Evolutionary conservation across 768 basidiomycete genomes (phyloP).

Genomic region (Clitopilus passeckerianus): DNA sequence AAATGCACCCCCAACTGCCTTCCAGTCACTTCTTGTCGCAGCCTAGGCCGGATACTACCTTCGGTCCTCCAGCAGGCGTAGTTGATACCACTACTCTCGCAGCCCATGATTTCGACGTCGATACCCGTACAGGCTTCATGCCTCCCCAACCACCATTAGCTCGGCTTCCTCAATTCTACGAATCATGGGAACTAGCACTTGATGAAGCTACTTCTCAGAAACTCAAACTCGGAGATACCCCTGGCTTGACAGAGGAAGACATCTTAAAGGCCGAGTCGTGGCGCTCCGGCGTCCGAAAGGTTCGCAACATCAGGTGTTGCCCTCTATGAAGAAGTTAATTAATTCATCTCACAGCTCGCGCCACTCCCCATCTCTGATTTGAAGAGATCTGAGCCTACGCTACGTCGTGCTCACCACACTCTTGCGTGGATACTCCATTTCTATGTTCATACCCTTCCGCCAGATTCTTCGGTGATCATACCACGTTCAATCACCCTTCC

Average conservation of each 20-base stretch:
- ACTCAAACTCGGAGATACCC: constrained; percentile 53
- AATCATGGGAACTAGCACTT: constrained; percentile 58
- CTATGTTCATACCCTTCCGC: constrained; percentile 68
- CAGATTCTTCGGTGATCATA: constrained; percentile 49
- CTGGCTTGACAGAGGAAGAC: constrained; percentile 27
- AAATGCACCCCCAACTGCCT: not conserved
- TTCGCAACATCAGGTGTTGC: constrained; percentile 17
- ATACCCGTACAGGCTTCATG: constrained; percentile 89
- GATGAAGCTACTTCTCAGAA: constrained; percentile 36
- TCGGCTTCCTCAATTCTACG: constrained; percentile 52
- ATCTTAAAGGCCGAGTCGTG: constrained; percentile 35
- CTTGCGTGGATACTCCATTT: constrained; percentile 76
- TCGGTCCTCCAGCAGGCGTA: constrained; percentile 19
- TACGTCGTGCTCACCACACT: constrained; percentile 75
- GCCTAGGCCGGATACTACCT: constrained; percentile 21
- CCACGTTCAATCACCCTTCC: constrained; percentile 76
- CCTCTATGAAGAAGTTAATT: not conserved
- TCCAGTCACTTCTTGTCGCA: constrained; percentile 26
- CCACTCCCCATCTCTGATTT: constrained; percentile 44
- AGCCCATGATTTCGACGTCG: constrained; percentile 88
- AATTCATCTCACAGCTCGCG: constrained; percentile 39
- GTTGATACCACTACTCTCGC: constrained; percentile 50
- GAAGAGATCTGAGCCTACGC: constrained; percentile 44
- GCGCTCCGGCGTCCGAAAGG: constrained; percentile 38
- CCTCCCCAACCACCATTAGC: constrained; percentile 66